Base-by-base conservation (phyloP, 2,329 filamentous ascomycete species). In the Zelopaecilomyces penicillatus region DNA sequence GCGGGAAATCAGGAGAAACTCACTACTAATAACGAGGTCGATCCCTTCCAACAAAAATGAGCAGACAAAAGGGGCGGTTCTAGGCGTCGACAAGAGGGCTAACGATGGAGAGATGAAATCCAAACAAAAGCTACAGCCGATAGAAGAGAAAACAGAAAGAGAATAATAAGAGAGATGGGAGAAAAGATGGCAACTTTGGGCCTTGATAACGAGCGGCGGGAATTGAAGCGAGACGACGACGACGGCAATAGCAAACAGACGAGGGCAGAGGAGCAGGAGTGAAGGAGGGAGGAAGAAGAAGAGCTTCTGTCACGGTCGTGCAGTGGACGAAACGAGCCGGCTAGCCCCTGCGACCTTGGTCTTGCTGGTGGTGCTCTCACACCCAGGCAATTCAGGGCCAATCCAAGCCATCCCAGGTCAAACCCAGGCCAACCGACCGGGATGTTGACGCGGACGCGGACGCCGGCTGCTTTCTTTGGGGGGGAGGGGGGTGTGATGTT, bases 171-270 rank as follows among this genome's bases (percentile, higher is more conserved):
- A 57, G 44, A 55, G 48, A 52, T 49, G 47, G 45, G 43, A 51
- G 40, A 47, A 42, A 48, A 56, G 50, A 57, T 50, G 49, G 45
- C 45, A 56, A 60, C 58, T 59, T 49, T 52, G 44, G 50, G 57
- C 56, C 53, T 57, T 54, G 54, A 57, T 57, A 66, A 65, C 63
- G 64, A 66, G 59, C 49, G 64, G 59, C 60, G 50, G 53, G 61
- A 65, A 66, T 57, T 52, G 56, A 66, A 65, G 51, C 43, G 40
- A 43, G 39, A 41, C 30, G 46, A 48, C 40, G 46, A 44, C 43
- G 46, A 46, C 43, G 40, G 46, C 43, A 43, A 33, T 27, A 42
- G 43, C 30, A 45, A 48, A 45, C 36, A 19, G 40, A 48, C 41
- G 45, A 50, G 51, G 53, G 50, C 49, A 46, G 55, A 52, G 19